Percentiles rank a stretch among this genome's conserved stretches.
phyloP scores from a whole-genome alignment of 2,329 filamentous ascomycete genomes.

The Diplodia mutila region DNA sequence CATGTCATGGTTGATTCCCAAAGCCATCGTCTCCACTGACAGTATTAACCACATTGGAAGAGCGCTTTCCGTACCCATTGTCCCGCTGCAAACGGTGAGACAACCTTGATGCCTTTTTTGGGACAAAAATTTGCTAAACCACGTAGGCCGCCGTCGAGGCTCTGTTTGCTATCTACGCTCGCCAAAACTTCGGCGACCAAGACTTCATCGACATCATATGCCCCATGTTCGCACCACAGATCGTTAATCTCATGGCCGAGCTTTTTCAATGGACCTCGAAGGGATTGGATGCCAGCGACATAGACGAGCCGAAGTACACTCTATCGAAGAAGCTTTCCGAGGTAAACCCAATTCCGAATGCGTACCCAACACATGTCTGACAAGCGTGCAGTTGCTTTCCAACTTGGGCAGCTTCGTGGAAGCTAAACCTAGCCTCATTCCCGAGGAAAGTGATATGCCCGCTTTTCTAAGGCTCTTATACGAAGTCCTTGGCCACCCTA shows the following conservation, averaged over 20 bases:
- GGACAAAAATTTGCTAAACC: neutral
- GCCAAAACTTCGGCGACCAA: slow-evolving; percentile 71
- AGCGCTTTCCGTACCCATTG: slow-evolving; percentile 43
- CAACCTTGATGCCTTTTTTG: neutral
- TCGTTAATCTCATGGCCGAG: slow-evolving; percentile 70
- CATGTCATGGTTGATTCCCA: slow-evolving; percentile 85
- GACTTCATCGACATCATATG: slow-evolving; percentile 79
- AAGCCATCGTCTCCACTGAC: slow-evolving; percentile 67
- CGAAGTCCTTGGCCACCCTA: slow-evolving; percentile 78
- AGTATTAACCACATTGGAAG: slow-evolving; percentile 45
- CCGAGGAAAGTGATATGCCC: slow-evolving; percentile 67
- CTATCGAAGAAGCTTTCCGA: slow-evolving; percentile 94
- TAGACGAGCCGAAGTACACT: slow-evolving; percentile 90
- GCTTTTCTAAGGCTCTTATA: slow-evolving; percentile 81
- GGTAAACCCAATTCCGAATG: slow-evolving; percentile 54
- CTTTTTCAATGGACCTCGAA: slow-evolving; percentile 81
- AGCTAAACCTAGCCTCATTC: slow-evolving; percentile 70
- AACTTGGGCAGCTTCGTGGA: slow-evolving; percentile 84
- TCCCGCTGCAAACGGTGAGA: slow-evolving; percentile 41
- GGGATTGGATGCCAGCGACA: slow-evolving; percentile 76
- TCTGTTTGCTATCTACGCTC: slow-evolving; percentile 78
- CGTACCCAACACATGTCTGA: neutral
- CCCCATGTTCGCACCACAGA: slow-evolving; percentile 75
- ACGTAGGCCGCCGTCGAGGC: slow-evolving; percentile 69
- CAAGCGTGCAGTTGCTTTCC: slow-evolving; percentile 69